Base-by-base conservation (phyloP, 164 flowering plant genomes). In the Taxillus chinensis region DNA sequence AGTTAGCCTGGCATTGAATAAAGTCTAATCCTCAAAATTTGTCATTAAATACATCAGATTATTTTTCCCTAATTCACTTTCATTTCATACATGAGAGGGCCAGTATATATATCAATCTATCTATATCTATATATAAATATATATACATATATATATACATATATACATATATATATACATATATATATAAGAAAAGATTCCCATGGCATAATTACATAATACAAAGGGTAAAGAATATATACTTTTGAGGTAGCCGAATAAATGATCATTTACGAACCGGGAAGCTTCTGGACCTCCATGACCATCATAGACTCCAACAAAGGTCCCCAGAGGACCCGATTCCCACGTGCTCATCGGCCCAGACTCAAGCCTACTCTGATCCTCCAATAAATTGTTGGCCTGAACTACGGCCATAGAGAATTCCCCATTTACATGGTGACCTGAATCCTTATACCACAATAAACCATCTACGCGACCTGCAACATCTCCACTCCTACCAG, bases 281-380 rank as follows among this genome's bases (percentile, higher is more conserved):
- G 98, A 72, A 64, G 93, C 79, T 75, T 92, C 98, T 5, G 98
- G 93, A 62, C 96, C 96, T 67, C 91, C 98, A 80, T 92, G 98
- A 37, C 96, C 98, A 75, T 92, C 98, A 75, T 86, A 92, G 45
- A 92, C 64, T 63, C 96, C 96, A 39, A 92, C 89, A 69, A 83
- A 92, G 1, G 95, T 89, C 16, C 96, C 98, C 41, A 71, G 75
- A 40, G 93, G 96, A 45, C 93, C 93, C 7, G 81, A 75, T 55
- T 83, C 89, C 2, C 45, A 56, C 3, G 71, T 77, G 61, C 96
- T 87, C 80, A 89, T 41, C 2, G 95, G 82, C 48, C 98, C 96
- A 3, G 98, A 92, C 64, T 86, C 96, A 60, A 89, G 72, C 63
- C 85, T 93, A 73, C 96, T 81, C 5, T 82, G 80, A 72, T 92